Evolutionary conservation across 1,284 basidiomycete genomes (phyloP).

Genomic region (Abortiporus biennis): DNA sequence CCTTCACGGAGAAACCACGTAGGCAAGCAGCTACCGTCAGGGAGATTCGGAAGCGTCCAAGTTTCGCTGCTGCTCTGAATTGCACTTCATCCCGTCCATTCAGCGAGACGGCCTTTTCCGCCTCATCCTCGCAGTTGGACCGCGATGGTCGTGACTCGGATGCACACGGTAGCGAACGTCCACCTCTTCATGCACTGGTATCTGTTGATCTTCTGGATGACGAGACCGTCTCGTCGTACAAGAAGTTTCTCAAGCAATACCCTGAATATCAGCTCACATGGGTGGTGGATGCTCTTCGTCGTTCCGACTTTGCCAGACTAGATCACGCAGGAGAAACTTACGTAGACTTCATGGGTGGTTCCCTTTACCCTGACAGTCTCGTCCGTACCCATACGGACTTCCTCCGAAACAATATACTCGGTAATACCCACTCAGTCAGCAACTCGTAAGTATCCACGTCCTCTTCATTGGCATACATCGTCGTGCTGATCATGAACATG

Average conservation of each 20-base stretch:
- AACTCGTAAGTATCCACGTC: conserved; percentile 48
- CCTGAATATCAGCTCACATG: conserved; percentile 34
- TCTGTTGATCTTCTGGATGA: conserved; percentile 24
- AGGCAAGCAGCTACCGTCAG: too few species aligned
- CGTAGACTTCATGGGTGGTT: conserved; percentile 80
- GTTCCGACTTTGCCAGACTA: conserved; percentile 62
- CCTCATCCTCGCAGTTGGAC: too few species aligned
- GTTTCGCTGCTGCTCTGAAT: too few species aligned
- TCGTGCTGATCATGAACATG: conserved; percentile 9
- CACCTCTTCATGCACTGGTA: conserved; percentile 23
- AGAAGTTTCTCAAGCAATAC: conserved; percentile 30
- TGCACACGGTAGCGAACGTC: too few species aligned
- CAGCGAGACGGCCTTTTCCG: too few species aligned
- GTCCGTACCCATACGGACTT: conserved; percentile 64
- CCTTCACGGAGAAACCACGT: too few species aligned
- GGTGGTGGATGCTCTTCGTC: conserved; percentile 59
- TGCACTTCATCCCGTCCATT: too few species aligned
- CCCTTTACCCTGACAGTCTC: conserved; percentile 69
- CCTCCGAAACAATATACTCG: conserved; percentile 58
- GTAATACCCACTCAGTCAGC: conserved; percentile 79
- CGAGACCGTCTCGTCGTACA: conserved; percentile 23
- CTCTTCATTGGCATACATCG: conserved; percentile 4
- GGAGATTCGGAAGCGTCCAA: too few species aligned
- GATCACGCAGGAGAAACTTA: conserved; percentile 63
- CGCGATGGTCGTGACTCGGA: too few species aligned